Percentiles rank a stretch among this genome's conserved stretches.
phyloP scores from a whole-genome alignment of 1,284 basidiomycete species.

The Pseudozyma sp. region DNA sequence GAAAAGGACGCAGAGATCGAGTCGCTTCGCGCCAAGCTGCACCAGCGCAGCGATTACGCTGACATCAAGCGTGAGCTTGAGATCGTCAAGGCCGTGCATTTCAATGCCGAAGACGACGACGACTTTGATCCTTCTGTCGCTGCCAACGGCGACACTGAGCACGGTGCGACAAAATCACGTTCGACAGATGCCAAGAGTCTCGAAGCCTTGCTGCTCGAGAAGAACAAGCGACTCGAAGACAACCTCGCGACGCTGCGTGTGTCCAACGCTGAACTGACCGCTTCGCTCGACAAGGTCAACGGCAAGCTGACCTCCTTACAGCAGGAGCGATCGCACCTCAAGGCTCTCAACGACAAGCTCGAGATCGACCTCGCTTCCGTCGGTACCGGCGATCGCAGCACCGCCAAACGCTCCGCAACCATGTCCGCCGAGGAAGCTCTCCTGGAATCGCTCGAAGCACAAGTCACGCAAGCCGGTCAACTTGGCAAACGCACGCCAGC shows the following conservation, averaged over 20 bases:
- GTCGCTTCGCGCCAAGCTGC: constrained; percentile 74
- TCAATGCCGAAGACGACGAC: constrained; percentile 71
- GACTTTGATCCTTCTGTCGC: constrained; percentile 68
- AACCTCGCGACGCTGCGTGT: constrained; percentile 91
- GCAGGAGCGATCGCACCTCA: constrained; percentile 81
- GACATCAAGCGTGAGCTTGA: constrained; percentile 74
- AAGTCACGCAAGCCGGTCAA: constrained; percentile 10
- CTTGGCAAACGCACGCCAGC: constrained; percentile 3
- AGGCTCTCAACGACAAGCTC: constrained; percentile 83
- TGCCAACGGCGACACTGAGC: constrained; percentile 7
- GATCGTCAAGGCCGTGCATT: constrained; percentile 60
- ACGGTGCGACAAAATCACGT: neutral
- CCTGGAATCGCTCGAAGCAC: constrained; percentile 41
- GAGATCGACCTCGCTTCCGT: constrained; percentile 82
- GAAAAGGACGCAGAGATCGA: constrained; percentile 78
- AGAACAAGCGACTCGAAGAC: constrained; percentile 93
- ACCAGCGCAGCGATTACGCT: constrained; percentile 76
- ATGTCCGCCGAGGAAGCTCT: constrained; percentile 44
- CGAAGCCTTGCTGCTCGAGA: constrained; percentile 87
- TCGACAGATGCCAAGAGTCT: constrained; percentile 77
- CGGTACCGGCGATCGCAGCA: constrained; percentile 12
- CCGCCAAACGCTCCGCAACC: constrained; percentile 8
- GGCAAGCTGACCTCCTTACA: constrained; percentile 75
- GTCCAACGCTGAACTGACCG: constrained; percentile 70
- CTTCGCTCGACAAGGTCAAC: constrained; percentile 68